Conservation (phyloP, 176 grass and related monocot species). For the Bothriochloa decipiens region DNA sequence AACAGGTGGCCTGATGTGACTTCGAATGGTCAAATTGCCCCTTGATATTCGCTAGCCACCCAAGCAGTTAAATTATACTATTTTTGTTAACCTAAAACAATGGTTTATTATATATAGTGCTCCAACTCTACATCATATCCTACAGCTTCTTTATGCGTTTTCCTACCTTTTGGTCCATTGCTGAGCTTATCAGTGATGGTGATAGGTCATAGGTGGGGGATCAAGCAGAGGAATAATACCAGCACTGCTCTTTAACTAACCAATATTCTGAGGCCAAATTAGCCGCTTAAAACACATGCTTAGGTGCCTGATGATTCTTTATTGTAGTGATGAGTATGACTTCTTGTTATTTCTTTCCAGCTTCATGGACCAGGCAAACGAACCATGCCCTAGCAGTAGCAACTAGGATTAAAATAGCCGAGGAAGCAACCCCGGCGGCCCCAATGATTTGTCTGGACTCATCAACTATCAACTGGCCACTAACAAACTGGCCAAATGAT, state of each 20-base stretch:
- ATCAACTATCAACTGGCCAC: background rate
- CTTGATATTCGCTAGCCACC: conserved; percentile 29
- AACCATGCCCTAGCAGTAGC: background rate
- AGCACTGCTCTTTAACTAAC: background rate
- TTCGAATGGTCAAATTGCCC: conserved; percentile 40
- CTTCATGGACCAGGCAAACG: conserved; percentile 20
- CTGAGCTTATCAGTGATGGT: conserved; percentile 20
- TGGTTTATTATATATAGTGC: background rate
- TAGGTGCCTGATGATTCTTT: conserved; percentile 25
- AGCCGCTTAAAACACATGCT: conserved; percentile 38
- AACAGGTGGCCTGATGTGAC: conserved; percentile 35
- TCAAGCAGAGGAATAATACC: background rate
- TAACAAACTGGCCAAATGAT: conserved; percentile 11
- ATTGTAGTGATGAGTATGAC: background rate
- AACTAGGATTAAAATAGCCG: background rate
- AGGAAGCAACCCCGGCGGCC: conserved; percentile 13
- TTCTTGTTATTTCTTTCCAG: background rate
- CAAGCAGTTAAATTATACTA: background rate
- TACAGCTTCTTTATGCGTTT: background rate
- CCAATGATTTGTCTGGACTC: background rate
- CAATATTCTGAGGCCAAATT: background rate
- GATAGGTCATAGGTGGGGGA: conserved; percentile 11
- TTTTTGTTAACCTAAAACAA: conserved; percentile 21
- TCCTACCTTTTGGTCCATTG: background rate
- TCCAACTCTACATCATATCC: background rate